Conservation (phyloP, 192 early-diverging fungal species). For the Mortierella hygrophila region DNA sequence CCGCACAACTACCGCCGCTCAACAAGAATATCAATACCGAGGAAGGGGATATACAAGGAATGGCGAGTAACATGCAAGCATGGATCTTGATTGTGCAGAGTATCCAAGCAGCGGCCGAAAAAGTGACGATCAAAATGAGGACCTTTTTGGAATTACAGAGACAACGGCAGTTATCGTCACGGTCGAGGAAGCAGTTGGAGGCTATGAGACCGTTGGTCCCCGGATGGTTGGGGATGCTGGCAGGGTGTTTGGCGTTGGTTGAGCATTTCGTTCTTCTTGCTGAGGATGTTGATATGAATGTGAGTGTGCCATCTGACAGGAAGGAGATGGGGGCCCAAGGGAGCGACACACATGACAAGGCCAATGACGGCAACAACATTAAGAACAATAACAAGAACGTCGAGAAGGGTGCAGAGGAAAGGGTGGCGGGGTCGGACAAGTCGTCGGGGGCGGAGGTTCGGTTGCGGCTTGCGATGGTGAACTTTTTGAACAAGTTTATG, state of each 20-base stretch:
- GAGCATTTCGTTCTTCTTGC: slow-evolving; percentile 18
- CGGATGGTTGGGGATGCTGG: slow-evolving; percentile 36
- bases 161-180: slow-evolving; percentile 34
- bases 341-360: neutral
- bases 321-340: too few relatives aligned
- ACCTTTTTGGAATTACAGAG: slow-evolving; percentile 16
- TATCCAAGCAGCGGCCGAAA: slow-evolving; percentile 14
- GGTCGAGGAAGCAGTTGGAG: slow-evolving; percentile 43
- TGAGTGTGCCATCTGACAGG: too few relatives aligned
- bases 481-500: slow-evolving; percentile 47
- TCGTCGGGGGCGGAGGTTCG: slow-evolving; percentile 16
- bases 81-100: slow-evolving; percentile 40
- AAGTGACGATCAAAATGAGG: slow-evolving; percentile 27
- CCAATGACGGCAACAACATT: neutral
- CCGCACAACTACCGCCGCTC: neutral
- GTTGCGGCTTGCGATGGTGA: slow-evolving; percentile 26
- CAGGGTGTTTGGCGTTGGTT: slow-evolving; percentile 23
- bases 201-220: slow-evolving; percentile 24
- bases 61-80: slow-evolving; percentile 29
- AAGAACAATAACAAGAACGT: neutral
- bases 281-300: too few relatives aligned
- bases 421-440: neutral
- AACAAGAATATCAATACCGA: neutral
- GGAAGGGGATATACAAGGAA: neutral
- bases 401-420: neutral